Evolutionary conservation across 2,329 filamentous ascomycete genomes (phyloP).

Genomic region (Pseudovirgaria hyperparasitica): DNA sequence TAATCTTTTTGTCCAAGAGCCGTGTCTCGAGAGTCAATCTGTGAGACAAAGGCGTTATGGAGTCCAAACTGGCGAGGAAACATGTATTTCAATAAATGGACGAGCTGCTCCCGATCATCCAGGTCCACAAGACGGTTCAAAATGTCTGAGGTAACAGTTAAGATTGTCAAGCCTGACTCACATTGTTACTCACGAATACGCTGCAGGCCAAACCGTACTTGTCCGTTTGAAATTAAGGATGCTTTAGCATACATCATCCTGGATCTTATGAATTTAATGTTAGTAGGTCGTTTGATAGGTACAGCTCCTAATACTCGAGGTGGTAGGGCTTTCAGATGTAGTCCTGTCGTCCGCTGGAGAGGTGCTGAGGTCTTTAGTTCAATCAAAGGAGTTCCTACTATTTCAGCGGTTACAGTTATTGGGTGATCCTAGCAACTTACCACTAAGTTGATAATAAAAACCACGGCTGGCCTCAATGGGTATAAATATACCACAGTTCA

Average conservation of each 20-base stretch:
- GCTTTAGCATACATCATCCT: constrained; percentile 79
- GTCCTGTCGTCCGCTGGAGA: too few relatives aligned
- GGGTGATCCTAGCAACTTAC: constrained; percentile 41
- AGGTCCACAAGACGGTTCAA: constrained; percentile 55
- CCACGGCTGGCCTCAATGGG: constrained; percentile 45
- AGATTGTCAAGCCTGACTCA: constrained; percentile 1
- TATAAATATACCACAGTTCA: constrained; percentile 66
- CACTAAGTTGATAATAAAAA: constrained; percentile 70
- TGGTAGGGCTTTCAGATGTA: too few relatives aligned
- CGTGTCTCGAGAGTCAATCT: constrained; percentile 51
- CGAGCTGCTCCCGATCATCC: constrained; percentile 39
- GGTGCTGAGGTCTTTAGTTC: too few relatives aligned
- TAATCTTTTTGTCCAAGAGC: constrained; percentile 72
- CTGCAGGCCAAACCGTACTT: constrained; percentile 60
- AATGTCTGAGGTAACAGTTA: constrained; percentile 47
- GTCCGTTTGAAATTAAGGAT: constrained; percentile 53
- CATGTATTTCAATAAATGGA: constrained; percentile 78
- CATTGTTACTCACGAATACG: constrained; percentile 55
- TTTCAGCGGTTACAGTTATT: too few relatives aligned
- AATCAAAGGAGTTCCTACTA: too few relatives aligned
- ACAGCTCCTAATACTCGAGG: constrained; percentile 2
- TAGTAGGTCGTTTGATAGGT: too few relatives aligned
- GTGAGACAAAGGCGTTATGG: constrained; percentile 81
- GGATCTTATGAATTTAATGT: too few relatives aligned
- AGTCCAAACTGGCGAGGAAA: constrained; percentile 85